Evolutionary conservation across 306 rosid genomes (phyloP).

Genomic region (Cotoneaster glaucophyllus): DNA sequence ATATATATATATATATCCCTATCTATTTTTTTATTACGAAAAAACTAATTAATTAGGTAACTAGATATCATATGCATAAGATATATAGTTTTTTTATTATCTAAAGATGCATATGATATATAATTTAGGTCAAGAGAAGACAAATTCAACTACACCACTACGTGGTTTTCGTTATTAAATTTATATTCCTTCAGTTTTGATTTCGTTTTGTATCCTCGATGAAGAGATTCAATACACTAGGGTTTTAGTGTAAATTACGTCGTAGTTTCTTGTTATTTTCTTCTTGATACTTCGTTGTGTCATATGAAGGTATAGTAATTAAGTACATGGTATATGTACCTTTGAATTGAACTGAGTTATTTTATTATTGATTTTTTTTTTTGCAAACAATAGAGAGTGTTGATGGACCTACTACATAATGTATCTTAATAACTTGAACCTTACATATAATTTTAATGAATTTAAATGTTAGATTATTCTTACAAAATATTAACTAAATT

Average conservation of each 20-base stretch:
- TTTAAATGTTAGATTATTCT: neutral
- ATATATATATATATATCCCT: neutral
- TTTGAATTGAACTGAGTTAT: too few relatives aligned
- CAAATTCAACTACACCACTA: neutral
- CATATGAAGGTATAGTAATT: too few relatives aligned
- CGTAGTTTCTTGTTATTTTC: neutral
- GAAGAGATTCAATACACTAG: neutral
- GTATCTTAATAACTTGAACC: neutral
- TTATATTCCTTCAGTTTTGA: too few relatives aligned
- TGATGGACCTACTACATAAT: neutral
- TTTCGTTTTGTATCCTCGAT: neutral
- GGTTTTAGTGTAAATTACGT: neutral
- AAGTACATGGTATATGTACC: too few relatives aligned
- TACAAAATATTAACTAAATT: too few relatives aligned
- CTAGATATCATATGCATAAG: constrained; percentile 11
- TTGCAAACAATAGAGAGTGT: too few relatives aligned
- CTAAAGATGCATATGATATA: neutral
- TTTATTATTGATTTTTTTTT: too few relatives aligned
- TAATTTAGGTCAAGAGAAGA: neutral
- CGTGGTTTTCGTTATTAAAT: neutral
- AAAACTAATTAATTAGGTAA: neutral
- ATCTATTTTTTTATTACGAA: neutral
- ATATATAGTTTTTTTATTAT: neutral
- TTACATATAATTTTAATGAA: neutral
- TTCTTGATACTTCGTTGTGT: neutral